Percentiles rank a stretch among this genome's conserved stretches.
Conservation (phyloP, 176 grass and related monocot species). For the Carex littledalei region DNA sequence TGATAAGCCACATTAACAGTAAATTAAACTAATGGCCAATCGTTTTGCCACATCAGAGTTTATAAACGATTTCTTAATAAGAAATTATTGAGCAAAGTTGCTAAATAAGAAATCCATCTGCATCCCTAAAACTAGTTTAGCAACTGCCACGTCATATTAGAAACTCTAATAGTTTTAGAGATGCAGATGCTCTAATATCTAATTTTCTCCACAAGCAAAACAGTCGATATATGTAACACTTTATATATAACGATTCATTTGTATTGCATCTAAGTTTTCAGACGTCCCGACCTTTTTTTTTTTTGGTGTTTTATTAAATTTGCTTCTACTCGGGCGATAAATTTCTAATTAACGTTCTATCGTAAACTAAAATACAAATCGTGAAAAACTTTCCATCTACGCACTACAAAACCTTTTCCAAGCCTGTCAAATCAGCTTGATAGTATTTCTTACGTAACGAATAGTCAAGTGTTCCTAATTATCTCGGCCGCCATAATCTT, state of each 20-base stretch:
- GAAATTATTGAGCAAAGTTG: too few species aligned
- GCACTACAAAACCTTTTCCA: neutral
- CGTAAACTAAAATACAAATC: neutral
- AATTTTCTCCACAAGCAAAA: too few species aligned
- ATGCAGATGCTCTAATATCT: too few species aligned
- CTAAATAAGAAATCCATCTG: too few species aligned
- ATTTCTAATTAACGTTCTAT: neutral
- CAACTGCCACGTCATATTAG: too few species aligned
- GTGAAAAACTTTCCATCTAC: neutral
- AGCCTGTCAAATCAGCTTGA: neutral
- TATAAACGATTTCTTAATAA: too few species aligned
- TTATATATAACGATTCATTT: neutral
- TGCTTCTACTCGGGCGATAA: neutral
- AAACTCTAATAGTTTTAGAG: too few species aligned
- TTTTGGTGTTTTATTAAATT: neutral
- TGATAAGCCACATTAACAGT: too few species aligned
- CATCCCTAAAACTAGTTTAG: too few species aligned
- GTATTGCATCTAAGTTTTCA: neutral
- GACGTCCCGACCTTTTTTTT: neutral
- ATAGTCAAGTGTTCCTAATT: neutral
- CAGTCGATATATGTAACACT: too few species aligned
- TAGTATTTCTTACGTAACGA: neutral
- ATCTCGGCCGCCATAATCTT: neutral
- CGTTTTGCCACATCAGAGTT: too few species aligned
- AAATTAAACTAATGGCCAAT: too few species aligned